A percentile compares a stretch with the other conserved stretches of the same genome.
Evolutionary conservation across 495 filamentous ascomycete genomes (phyloP).

Genomic region (Lophiostoma macrostomum): DNA sequence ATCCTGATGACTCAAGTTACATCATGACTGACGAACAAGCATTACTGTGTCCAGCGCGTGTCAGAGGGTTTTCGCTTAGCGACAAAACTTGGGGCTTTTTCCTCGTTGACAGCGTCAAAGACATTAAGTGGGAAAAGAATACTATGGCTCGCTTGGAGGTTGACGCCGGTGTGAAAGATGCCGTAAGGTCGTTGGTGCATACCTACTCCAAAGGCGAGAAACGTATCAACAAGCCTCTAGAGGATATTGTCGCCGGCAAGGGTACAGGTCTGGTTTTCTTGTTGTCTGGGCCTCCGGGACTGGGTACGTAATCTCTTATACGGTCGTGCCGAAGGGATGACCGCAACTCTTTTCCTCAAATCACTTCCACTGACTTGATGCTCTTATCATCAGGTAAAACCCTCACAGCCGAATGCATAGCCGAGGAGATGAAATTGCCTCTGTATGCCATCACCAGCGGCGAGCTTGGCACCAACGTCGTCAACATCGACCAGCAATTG

Average conservation of each 20-base stretch:
- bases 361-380: too few species aligned
- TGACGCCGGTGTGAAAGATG: background rate
- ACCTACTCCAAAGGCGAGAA: background rate
- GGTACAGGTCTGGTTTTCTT: conserved; percentile 30
- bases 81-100: background rate
- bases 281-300: conserved; percentile 28
- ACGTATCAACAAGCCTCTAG: background rate
- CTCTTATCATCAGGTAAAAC: too few species aligned
- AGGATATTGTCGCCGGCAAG: conserved; percentile 24
- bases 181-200: background rate
- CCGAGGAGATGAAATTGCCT: conserved; percentile 21
- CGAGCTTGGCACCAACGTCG: conserved; percentile 25
- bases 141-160: background rate
- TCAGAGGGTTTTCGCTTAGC: background rate
- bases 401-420: conserved; percentile 30
- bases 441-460: conserved; percentile 17
- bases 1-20: background rate
- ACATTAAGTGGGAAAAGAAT: background rate
- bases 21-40: background rate
- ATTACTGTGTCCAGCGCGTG: background rate
- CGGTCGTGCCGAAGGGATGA: too few species aligned
- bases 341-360: too few species aligned
- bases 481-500: conserved; percentile 5
- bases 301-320: too few species aligned
- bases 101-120: background rate